Percentiles rank a stretch among this genome's conserved stretches.
Evolutionary conservation across 495 filamentous ascomycete genomes (phyloP).

Genomic region (Penicillium tannophilum): DNA sequence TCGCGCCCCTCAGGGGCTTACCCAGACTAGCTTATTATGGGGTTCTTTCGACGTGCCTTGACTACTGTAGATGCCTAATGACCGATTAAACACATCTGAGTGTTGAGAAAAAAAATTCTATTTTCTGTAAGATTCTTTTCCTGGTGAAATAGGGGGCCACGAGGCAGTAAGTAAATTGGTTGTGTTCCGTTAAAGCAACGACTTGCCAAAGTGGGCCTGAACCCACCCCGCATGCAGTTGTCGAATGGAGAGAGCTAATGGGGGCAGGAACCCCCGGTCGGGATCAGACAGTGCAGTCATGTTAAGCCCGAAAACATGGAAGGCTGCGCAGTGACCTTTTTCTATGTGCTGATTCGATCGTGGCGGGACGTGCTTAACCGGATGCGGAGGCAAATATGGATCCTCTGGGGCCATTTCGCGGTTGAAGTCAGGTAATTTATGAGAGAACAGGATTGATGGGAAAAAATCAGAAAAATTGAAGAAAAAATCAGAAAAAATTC

Average conservation of each 20-base stretch:
- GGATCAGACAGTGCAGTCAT: slow-evolving; percentile 14
- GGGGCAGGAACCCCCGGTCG: slow-evolving; percentile 7
- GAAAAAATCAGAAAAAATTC: no score
- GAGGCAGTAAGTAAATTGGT: slow-evolving; percentile 5
- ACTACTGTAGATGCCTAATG: no score
- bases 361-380: slow-evolving; percentile 4
- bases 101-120: not conserved
- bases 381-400: slow-evolving; percentile 12
- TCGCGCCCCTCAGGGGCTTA: slow-evolving; percentile 3
- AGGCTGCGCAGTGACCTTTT: slow-evolving; percentile 12
- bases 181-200: slow-evolving; percentile 13
- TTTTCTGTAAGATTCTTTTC: not conserved
- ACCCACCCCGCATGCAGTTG: slow-evolving; percentile 30
- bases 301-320: slow-evolving; percentile 25
- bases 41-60: not conserved
- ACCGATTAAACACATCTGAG: no score
- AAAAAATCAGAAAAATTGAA: no score
- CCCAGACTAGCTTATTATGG: slow-evolving; percentile 3
- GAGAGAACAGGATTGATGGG: not conserved
- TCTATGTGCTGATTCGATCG: slow-evolving; percentile 21
- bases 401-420: slow-evolving; percentile 3
- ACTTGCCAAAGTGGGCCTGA: slow-evolving; percentile 20
- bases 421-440: not conserved
- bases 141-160: not conserved
- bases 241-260: slow-evolving; percentile 12